phyloP scores from a whole-genome alignment of 176 grass and related monocot genomes.

The Dendrocalamus sinicus region DNA sequence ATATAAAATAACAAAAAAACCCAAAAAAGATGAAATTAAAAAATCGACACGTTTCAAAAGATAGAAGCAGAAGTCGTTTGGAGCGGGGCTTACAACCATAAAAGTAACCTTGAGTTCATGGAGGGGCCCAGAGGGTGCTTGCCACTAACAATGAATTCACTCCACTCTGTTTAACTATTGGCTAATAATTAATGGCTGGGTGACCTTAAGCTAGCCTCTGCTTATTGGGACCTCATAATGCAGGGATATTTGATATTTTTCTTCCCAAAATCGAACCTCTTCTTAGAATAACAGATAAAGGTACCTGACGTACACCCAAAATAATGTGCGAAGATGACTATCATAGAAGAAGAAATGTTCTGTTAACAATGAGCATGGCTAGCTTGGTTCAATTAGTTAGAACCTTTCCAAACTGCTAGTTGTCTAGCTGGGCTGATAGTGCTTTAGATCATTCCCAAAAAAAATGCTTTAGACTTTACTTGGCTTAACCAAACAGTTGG shows the following conservation, averaged over 20 bases:
- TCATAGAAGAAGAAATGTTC: background rate
- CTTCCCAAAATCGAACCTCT: background rate
- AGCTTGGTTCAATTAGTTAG: background rate
- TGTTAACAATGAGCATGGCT: background rate
- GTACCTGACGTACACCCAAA: background rate
- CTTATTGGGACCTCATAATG: constrained; percentile 50
- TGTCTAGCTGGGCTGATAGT: background rate
- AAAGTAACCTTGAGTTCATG: constrained; percentile 40
- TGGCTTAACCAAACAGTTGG: background rate
- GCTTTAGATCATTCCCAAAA: background rate
- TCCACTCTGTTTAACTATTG: constrained; percentile 35
- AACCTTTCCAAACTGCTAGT: background rate
- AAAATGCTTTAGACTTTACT: constrained; percentile 23
- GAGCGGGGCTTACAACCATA: background rate
- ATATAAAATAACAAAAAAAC: too few relatives aligned
- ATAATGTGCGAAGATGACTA: background rate
- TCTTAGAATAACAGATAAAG: background rate
- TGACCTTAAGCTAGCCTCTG: constrained; percentile 35
- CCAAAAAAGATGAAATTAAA: too few relatives aligned
- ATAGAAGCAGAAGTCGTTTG: too few relatives aligned
- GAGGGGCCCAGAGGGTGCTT: constrained; percentile 60
- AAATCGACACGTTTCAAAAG: too few relatives aligned
- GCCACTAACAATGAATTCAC: constrained; percentile 73
- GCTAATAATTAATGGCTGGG: constrained; percentile 30
- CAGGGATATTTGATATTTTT: background rate